Evolutionary conservation across 2,329 filamentous ascomycete species (phyloP).

Genomic region (Trichoderma guizhouense): DNA sequence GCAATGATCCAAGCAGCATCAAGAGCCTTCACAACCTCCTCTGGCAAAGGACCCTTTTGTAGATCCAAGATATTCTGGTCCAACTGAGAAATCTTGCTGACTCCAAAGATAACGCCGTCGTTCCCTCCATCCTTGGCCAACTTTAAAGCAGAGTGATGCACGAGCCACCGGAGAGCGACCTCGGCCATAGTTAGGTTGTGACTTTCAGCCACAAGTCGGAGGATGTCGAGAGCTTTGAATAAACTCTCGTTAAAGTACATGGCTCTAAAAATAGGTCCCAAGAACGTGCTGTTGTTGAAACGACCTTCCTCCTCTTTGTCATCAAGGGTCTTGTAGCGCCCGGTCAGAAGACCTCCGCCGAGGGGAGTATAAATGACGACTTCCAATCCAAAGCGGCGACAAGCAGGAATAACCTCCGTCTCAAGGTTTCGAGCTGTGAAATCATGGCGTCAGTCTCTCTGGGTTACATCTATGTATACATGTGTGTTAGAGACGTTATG

Average conservation of each 20-base stretch:
- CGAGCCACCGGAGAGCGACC: constrained; percentile 64
- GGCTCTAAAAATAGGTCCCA: neutral
- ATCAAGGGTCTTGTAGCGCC: neutral
- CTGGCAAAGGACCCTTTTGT: constrained; percentile 63
- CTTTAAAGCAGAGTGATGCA: constrained; percentile 58
- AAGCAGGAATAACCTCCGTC: constrained; percentile 61
- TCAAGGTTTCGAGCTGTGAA: constrained; percentile 57
- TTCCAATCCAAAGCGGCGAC: constrained; percentile 12
- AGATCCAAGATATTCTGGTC: constrained; percentile 47
- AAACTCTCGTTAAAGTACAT: constrained; percentile 60
- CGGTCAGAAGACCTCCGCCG: constrained; percentile 6
- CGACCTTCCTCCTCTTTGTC: neutral
- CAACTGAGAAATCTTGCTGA: constrained; percentile 47
- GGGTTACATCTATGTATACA: neutral
- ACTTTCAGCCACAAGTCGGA: constrained; percentile 61
- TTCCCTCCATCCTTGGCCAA: constrained; percentile 35
- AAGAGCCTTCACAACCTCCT: constrained; percentile 57
- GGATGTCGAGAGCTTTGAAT: constrained; percentile 56
- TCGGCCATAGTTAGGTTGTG: constrained; percentile 64
- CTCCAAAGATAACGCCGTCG: constrained; percentile 51
- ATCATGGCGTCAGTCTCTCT: neutral
- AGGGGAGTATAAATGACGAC: constrained; percentile 11
- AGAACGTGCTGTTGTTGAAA: neutral
- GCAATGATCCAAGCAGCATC: constrained; percentile 9
- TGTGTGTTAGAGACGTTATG: neutral